Base-by-base conservation (phyloP, 495 filamentous ascomycete species). In the Aspergillus wentii region DNA sequence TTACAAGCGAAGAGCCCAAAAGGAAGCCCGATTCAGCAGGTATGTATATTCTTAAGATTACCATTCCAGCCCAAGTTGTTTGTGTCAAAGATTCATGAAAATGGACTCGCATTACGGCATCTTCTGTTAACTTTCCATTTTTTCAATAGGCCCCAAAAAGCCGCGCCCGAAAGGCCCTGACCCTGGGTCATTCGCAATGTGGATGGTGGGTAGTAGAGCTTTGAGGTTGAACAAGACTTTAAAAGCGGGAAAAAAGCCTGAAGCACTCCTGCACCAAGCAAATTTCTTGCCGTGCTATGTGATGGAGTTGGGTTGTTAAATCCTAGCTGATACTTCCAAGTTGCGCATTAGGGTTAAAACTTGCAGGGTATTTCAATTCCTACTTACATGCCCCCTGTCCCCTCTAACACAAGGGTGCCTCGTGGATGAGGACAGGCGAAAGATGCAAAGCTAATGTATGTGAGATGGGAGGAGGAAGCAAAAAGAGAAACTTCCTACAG, bases 201-300 rank as follows among this genome's bases (percentile, higher is more conserved):
- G 65, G 65, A 61, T 69, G 59, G 54, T 65, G 35, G 65, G 65
- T 16, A 46, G 53, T 6, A 46, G 51, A 17, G 50, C 59, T 18
- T 38, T 50, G 10, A 58, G 43, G 38, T 26, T 33, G 23, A 54
- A 54, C 34, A 59, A 58, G 51, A 43, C 55, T 49, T 57, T 49
- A 51, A 59, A 64, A 54, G 48, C 36, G 51, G 55, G 40, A 57
- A 64, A 59, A 54, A 64, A 64, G 56, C 52, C 56, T 49, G 56
- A 56, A 36, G 43, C 43, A 46, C 40, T 45, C 39, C 45, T 43
- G 31, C 46, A 43, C 32, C 40, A 49, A 40, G 48, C 43, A 8
- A 35, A 43, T 33, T 33, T 38, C 44, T 41, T 43, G 36, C 33
- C 43, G 49, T 46, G 44, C 50, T 30, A 49, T 54, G 33, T 51